Evolutionary conservation across 228 moss, liverwort and hornwort species (phyloP).

Genomic region (Sphagnum magellanicum): DNA sequence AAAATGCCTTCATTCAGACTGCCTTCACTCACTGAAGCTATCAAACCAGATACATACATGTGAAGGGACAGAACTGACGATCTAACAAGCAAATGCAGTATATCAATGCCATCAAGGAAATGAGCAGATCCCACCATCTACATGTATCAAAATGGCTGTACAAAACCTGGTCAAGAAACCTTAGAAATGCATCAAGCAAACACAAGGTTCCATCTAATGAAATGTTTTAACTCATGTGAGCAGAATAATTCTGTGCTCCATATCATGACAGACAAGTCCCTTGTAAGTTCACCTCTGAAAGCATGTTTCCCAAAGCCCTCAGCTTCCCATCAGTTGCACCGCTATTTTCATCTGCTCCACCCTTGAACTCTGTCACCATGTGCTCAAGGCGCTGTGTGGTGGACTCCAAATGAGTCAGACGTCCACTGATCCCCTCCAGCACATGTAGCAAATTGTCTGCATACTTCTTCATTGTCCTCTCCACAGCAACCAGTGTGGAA

Average conservation of each 20-base stretch:
- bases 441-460: conserved; percentile 61
- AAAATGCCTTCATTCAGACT: neutral
- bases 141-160: neutral
- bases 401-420: conserved; percentile 73
- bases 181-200: neutral
- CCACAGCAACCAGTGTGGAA: conserved; percentile 66
- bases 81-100: neutral
- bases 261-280: neutral
- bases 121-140: neutral
- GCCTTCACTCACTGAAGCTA: no score
- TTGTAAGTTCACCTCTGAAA: conserved; percentile 46
- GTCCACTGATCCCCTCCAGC: conserved; percentile 71
- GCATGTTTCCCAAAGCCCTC: conserved; percentile 57
- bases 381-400: conserved; percentile 73
- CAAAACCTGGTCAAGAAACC: neutral
- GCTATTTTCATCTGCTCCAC: conserved; percentile 41
- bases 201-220: neutral
- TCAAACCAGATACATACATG: neutral
- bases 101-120: neutral
- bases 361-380: conserved; percentile 61
- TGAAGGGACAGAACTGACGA: neutral
- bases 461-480: conserved; percentile 82
- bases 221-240: neutral
- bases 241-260: no score
- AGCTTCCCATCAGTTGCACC: conserved; percentile 65